Evolutionary conservation across 306 rosid species (phyloP), one percentile per base, ranked within the genome.

Genomic region (Rosa lucieae): DNA sequence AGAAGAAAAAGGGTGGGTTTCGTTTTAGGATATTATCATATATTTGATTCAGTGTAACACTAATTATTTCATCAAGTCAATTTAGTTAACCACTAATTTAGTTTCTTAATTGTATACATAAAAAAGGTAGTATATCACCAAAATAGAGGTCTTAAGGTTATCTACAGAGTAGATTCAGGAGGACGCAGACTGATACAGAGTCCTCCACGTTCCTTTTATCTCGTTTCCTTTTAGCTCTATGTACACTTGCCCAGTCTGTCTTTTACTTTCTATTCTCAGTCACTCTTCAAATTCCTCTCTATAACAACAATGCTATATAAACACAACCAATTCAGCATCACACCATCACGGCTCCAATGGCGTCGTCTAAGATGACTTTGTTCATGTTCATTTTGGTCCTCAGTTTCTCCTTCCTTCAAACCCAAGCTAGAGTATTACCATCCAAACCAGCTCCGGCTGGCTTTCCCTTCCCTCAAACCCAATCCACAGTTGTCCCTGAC

Each of bases 401-500:
- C n/a, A 17, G 11, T 35, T 35, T 65, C 21, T 65, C 70, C 23
- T 61, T 26, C 39, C 67, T 26, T 61, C 67, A 61, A 61, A 4
- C 39, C 17, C 39, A 26, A 29, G 69, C 69, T 13, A 9, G 6
- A 39, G 29, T 1, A 35, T 44, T 32, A 65, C 11, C 3, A 9
- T 32, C 69, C n/a, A 6, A 87, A 55, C 39, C 69, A 15, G n/a
- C 46, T 5, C 4, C 52, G 1, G 2, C 70, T n/a, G 69, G 83
- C 43, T 89, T 86, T 47, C 72, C 69, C 13, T 92, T 92, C 87
- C 97, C 97, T 2, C 67, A 70, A 20, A 40, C 77, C 5, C 49
- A 83, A 0, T 90, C 97, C 77, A 74, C 92, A 21, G 82, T 92
- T 6, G 90, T 92, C n/a, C 97, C 97, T 44, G 90, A 90, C 18